These are phyloP conservation scores for Phylloporus scabripes DNA, from an alignment of 768 basidiomycete species.

Conservation along the genomic window DNA sequence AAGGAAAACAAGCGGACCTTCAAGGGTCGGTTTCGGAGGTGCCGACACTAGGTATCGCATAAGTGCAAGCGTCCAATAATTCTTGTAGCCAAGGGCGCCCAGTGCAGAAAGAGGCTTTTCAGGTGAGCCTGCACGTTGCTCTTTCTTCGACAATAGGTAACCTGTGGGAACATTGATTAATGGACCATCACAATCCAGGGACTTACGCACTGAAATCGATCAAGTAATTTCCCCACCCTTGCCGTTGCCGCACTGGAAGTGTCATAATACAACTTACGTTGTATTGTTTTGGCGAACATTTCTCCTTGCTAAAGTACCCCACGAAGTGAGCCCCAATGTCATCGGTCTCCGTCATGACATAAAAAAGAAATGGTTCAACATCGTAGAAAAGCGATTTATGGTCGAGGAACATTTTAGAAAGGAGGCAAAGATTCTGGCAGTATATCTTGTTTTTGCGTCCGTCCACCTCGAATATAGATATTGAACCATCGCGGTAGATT, in stretches of 20 bases:
- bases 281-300: slow-evolving; percentile 90
- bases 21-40: slow-evolving; percentile 57
- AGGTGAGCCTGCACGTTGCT: slow-evolving; percentile 83
- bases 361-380: slow-evolving; percentile 98
- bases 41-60: slow-evolving; percentile 71
- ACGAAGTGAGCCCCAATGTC: slow-evolving; percentile 90
- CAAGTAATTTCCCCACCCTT: slow-evolving; percentile 94
- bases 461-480: slow-evolving; percentile 97
- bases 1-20: slow-evolving; percentile 50
- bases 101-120: slow-evolving; percentile 94
- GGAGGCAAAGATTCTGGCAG: slow-evolving; percentile 94
- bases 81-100: slow-evolving; percentile 90
- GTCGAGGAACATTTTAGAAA: slow-evolving; percentile 98
- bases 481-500: slow-evolving; percentile 83
- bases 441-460: slow-evolving; percentile 99
- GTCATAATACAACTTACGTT: slow-evolving; percentile 99
- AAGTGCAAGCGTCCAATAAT: slow-evolving; percentile 87
- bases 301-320: slow-evolving; percentile 99
- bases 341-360: slow-evolving; percentile 92
- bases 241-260: slow-evolving; percentile 86
- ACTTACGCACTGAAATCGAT: slow-evolving; percentile 85
- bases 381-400: slow-evolving; percentile 99
- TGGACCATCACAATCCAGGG: slow-evolving; percentile 2
- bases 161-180: slow-evolving; percentile 43
- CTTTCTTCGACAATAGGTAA: slow-evolving; percentile 94